Percentiles rank a stretch among this genome's conserved stretches.
phyloP scores from a whole-genome alignment of 352 stramenopile species.

The Phytopythium litorale region DNA sequence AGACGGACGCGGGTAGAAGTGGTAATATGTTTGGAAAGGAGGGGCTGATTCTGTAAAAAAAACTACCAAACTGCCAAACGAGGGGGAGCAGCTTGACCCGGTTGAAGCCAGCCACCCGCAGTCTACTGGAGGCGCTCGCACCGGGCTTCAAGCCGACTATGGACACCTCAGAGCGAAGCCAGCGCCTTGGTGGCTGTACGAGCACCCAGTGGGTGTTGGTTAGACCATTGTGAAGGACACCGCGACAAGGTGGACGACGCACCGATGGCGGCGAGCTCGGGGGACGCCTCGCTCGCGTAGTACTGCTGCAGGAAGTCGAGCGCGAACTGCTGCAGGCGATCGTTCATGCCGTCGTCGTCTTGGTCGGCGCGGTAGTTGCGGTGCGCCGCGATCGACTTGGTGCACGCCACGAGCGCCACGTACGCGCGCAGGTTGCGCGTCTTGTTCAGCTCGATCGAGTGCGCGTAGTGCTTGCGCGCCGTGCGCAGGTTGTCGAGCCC shows the following conservation, averaged over 20 bases:
- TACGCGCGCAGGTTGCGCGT: constrained; percentile 49
- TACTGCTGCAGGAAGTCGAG: constrained; percentile 34
- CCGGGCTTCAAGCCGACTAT: no score
- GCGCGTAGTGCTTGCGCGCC: constrained; percentile 68
- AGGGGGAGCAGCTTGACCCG: not conserved
- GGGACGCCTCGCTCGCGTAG: constrained; percentile 30
- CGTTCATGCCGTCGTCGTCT: constrained; percentile 54
- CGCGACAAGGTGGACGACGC: not conserved
- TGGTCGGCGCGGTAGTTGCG: constrained; percentile 38
- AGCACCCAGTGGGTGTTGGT: not conserved
- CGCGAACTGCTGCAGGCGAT: constrained; percentile 49
- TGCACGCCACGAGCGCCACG: constrained; percentile 49
- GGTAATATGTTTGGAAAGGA: not conserved
- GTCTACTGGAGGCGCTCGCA: not conserved
- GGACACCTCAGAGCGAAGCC: not conserved
- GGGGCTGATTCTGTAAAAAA: not conserved
- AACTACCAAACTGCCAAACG: not conserved
- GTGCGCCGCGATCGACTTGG: constrained; percentile 43
- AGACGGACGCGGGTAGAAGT: not conserved
- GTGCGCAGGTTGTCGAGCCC: constrained; percentile 51
- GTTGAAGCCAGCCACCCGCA: not conserved
- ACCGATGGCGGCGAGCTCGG: constrained; percentile 44
- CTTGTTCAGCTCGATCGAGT: constrained; percentile 68
- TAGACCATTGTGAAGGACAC: no score
- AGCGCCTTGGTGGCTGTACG: constrained; percentile 1